Conservation (phyloP, 2,329 filamentous ascomycete genomes). For the Hypomyces rosellus region DNA sequence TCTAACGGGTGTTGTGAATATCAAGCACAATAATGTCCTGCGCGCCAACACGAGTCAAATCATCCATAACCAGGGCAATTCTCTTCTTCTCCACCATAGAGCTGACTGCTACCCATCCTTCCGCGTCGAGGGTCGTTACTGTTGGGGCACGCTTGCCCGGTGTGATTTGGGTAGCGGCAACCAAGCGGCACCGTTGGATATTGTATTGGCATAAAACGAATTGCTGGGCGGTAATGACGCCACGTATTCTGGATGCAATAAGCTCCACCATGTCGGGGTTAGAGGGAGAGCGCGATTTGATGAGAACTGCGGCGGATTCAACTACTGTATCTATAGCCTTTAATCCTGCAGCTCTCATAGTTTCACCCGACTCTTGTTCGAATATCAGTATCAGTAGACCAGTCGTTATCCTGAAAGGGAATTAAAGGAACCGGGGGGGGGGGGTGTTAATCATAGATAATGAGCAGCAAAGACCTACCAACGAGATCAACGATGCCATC, state of each 20-base stretch:
- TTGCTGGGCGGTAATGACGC: slow-evolving; percentile 91
- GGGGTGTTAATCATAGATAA: background rate
- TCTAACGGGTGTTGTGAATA: slow-evolving; percentile 69
- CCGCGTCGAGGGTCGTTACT: slow-evolving; percentile 79
- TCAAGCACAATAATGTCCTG: slow-evolving; percentile 79
- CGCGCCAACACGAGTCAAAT: slow-evolving; percentile 68
- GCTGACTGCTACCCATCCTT: slow-evolving; percentile 90
- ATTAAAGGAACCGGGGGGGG: background rate
- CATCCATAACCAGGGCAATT: slow-evolving; percentile 82
- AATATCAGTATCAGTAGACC: background rate
- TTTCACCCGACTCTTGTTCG: slow-evolving; percentile 86
- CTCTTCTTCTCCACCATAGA: slow-evolving; percentile 88
- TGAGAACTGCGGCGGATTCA: slow-evolving; percentile 78
- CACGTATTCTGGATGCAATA: slow-evolving; percentile 79
- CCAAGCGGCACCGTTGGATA: slow-evolving; percentile 64
- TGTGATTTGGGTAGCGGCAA: slow-evolving; percentile 67
- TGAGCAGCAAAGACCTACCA: slow-evolving; percentile 51
- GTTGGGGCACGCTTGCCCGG: slow-evolving; percentile 92
- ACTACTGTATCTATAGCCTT: slow-evolving; percentile 93
- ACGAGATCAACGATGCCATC: slow-evolving; percentile 98
- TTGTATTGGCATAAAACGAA: slow-evolving; percentile 98
- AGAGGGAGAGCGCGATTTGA: slow-evolving; percentile 80
- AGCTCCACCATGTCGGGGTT: slow-evolving; percentile 76
- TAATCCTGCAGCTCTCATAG: slow-evolving; percentile 91
- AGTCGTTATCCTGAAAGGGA: background rate